A percentile compares a stretch with the other conserved stretches of the same genome.
phyloP scores from a whole-genome alignment of 2,329 filamentous ascomycete species.

The Ilyonectria robusta region DNA sequence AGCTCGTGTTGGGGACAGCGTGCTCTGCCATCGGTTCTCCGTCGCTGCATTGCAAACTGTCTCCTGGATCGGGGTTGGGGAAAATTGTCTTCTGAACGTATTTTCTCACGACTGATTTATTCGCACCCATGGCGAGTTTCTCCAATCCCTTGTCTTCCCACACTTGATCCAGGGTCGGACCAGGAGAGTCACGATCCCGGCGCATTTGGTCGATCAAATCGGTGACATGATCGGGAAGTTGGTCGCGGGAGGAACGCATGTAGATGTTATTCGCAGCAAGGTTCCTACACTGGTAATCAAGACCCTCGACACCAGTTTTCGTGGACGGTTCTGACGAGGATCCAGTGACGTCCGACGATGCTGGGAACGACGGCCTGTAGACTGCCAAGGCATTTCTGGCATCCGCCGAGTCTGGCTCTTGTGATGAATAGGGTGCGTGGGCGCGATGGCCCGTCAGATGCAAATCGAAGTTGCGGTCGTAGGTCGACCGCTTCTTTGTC shows the following conservation, averaged over 20 bases:
- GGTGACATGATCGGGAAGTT: too few species aligned
- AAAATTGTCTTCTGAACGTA: too few species aligned
- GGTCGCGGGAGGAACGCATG: too few species aligned
- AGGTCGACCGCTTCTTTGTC: slow-evolving; percentile 39
- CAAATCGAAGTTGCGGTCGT: slow-evolving; percentile 54
- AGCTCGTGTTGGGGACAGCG: slow-evolving; percentile 19
- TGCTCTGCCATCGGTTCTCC: slow-evolving; percentile 9
- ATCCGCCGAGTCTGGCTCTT: slow-evolving; percentile 52
- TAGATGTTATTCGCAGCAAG: neutral
- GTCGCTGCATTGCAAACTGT: too few species aligned
- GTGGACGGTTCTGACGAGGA: too few species aligned
- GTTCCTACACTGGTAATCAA: neutral
- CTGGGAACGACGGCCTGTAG: slow-evolving; percentile 30
- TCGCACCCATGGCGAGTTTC: too few species aligned
- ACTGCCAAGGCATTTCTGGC: slow-evolving; percentile 45
- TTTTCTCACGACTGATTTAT: too few species aligned
- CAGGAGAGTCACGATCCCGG: too few species aligned
- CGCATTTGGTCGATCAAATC: too few species aligned
- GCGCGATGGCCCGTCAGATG: slow-evolving; percentile 53
- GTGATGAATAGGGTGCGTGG: slow-evolving; percentile 45
- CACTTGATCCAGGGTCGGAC: too few species aligned
- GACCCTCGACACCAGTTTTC: neutral
- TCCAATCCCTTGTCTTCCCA: too few species aligned
- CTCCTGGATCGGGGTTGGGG: too few species aligned
- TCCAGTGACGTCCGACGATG: neutral